These are phyloP conservation scores for Pachyrhizus erosus DNA, from an alignment of 306 rosid genomes.

Conservation along the genomic window DNA sequence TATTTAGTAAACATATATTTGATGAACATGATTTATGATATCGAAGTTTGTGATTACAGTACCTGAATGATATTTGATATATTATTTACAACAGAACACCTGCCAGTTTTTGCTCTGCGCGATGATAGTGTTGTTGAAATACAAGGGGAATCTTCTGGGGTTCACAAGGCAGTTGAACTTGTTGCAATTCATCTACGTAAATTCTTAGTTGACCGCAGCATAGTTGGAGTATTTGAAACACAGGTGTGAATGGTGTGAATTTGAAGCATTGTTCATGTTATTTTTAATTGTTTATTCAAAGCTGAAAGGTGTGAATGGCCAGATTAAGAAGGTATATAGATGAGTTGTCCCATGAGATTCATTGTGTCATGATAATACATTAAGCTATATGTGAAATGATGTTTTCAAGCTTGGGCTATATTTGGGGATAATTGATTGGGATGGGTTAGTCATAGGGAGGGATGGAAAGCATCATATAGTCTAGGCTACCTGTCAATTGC, in stretches of 20 bases:
- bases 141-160: constrained; percentile 63
- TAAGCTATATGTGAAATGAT: constrained; percentile 6
- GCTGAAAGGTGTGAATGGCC: not conserved
- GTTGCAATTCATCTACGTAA: constrained; percentile 60
- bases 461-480: constrained; percentile 9
- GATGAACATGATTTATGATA: constrained; percentile 15
- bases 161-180: constrained; percentile 65
- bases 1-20: not conserved
- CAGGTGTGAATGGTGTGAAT: too few relatives aligned
- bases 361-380: not conserved
- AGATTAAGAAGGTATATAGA: not conserved
- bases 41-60: not conserved
- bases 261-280: constrained; percentile 33
- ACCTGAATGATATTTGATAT: constrained; percentile 37
- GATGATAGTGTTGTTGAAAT: constrained; percentile 68
- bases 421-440: constrained; percentile 19
- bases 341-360: not conserved
- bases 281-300: constrained; percentile 3
- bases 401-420: constrained; percentile 19
- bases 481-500: constrained; percentile 12
- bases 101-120: constrained; percentile 60
- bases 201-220: constrained; percentile 70
- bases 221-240: constrained; percentile 65
- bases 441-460: constrained; percentile 2
- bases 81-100: constrained; percentile 50